A percentile compares a stretch with the other conserved stretches of the same genome.
Conservation (phyloP, 2,329 filamentous ascomycete genomes). For the Colletotrichum tabaci region DNA sequence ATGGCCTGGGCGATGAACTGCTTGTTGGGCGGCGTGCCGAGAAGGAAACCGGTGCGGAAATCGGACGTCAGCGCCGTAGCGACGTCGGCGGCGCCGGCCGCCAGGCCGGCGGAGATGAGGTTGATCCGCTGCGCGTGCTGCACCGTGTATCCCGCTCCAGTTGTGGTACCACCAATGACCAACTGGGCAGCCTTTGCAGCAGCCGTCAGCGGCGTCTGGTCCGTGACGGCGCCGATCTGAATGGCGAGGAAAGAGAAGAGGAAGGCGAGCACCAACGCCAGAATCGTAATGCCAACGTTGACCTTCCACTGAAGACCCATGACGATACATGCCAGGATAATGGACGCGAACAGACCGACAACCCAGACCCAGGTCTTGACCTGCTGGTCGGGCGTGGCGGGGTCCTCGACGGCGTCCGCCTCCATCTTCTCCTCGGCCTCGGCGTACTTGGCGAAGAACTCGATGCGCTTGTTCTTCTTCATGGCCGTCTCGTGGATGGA, state of each 20-base stretch:
- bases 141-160: slow-evolving; percentile 62
- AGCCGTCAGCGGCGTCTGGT: slow-evolving; percentile 76
- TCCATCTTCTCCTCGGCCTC: slow-evolving; percentile 51
- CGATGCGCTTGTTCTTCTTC: slow-evolving; percentile 50
- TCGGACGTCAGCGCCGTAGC: slow-evolving; percentile 66
- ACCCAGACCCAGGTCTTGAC: slow-evolving; percentile 70
- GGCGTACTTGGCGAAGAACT: slow-evolving; percentile 55
- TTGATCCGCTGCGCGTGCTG: slow-evolving; percentile 70
- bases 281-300: slow-evolving; percentile 69
- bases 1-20: slow-evolving; percentile 73
- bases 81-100: slow-evolving; percentile 63
- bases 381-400: slow-evolving; percentile 59
- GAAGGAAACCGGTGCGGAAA: slow-evolving; percentile 74
- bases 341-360: slow-evolving; percentile 61
- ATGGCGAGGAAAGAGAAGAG: slow-evolving; percentile 74
- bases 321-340: slow-evolving; percentile 68
- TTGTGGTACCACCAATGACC: slow-evolving; percentile 71
- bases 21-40: slow-evolving; percentile 70
- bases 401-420: slow-evolving; percentile 57
- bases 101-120: slow-evolving; percentile 68
- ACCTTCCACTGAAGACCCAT: slow-evolving; percentile 68
- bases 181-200: slow-evolving; percentile 78
- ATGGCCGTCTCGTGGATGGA: slow-evolving; percentile 51
- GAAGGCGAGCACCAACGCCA: slow-evolving; percentile 71
- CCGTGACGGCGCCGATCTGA: slow-evolving; percentile 72